Conservation (phyloP, 768 basidiomycete genomes). For the Agrocybe praecox region DNA sequence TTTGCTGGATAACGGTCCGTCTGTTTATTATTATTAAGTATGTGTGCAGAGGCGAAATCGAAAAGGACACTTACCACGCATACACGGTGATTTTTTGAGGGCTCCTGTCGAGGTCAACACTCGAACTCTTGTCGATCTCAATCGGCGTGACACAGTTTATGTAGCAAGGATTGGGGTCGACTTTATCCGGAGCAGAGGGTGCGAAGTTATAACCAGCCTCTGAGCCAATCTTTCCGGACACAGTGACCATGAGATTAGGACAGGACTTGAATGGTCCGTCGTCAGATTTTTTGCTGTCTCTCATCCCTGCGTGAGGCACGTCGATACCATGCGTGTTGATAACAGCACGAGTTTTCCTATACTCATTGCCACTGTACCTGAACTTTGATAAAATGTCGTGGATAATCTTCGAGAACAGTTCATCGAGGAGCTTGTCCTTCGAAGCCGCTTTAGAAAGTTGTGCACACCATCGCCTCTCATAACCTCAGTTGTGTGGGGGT, state of each 20-base stretch:
- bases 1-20: constrained; percentile 20
- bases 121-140: constrained; percentile 11
- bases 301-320: background rate
- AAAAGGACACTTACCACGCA: constrained; percentile 13
- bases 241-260: background rate
- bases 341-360: background rate
- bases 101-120: background rate
- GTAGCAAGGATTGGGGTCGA: background rate
- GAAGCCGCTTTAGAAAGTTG: no score
- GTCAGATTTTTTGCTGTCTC: background rate
- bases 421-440: no score
- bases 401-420: no score
- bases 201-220: background rate
- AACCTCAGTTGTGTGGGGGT: no score
- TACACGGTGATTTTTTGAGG: constrained; percentile 15
- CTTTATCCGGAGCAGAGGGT: background rate
- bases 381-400: no score
- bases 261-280: background rate
- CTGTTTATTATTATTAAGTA: background rate
- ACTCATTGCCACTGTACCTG: background rate
- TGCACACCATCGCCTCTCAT: no score
- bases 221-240: background rate
- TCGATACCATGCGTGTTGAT: background rate
- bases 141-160: background rate
- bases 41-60: no score